Evolutionary conservation across 2,329 filamentous ascomycete species (phyloP), one percentile per base, ranked within the genome.

Genomic region (Neofusicoccum ribis): DNA sequence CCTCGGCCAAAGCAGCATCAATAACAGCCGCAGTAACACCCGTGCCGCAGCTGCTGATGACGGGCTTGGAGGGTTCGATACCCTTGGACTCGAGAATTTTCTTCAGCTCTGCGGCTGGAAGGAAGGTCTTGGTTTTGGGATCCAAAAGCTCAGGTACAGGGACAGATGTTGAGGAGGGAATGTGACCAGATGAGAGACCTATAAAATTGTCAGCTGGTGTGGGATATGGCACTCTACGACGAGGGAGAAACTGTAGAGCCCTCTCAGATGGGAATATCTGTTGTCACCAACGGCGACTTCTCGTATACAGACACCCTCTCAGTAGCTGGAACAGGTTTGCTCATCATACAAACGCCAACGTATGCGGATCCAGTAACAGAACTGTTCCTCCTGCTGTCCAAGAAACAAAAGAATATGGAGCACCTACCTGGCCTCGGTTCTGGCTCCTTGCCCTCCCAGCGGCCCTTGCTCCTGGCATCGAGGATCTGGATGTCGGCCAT

Each of bases 21-120:
- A 99, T 87, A 49, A 97, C 87, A 17, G 91, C 92, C 7, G 95
- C 95, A 11, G 93, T 98, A 60, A 99, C 94, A 39, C 95, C 95
- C 6, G 93, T 97, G 12, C 95, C 95, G 72, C 95, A 99, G 72
- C 87, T 94, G 58, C 88, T 91, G 71, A 98, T 90, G 69, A 97
- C 91, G 3, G 93, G 91, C 76, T 89, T 92, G 34, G 84, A 83
- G 0, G 90, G 87, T 74, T 97, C 89, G 8, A 99, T 81, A 0
- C 92, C 90, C 74, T 90, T 94, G n/a, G 84, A 82, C 75, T 90
- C 83, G 72, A 99, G 95, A 15, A 98, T 75, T 72, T 89, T 86
- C 70, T 84, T 85, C 56, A 99, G 81, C 77, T 94, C 84, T 12
- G 91, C 86, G 0, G 85, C 82, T 0, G 92, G 85, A 20, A 93